phyloP scores from a whole-genome alignment of 2,329 filamentous ascomycete genomes.

The Aspergillus quadricinctus region DNA sequence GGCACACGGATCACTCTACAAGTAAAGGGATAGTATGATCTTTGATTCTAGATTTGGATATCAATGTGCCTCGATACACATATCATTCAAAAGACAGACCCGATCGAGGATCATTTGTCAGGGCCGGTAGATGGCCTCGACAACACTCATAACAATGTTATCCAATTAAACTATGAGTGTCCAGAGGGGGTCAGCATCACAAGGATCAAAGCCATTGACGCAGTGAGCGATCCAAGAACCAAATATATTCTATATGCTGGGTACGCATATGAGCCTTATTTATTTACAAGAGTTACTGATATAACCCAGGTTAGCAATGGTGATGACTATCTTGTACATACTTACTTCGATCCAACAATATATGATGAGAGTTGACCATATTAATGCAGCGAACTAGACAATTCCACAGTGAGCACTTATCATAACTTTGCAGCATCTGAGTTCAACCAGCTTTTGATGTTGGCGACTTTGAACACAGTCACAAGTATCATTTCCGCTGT shows the following conservation, averaged over 20 bases:
- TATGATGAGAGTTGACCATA: too few relatives aligned
- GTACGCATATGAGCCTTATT: conserved; percentile 10
- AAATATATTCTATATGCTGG: conserved; percentile 27
- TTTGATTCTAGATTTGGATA: too few relatives aligned
- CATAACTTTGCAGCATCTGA: conserved; percentile 40
- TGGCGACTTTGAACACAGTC: conserved; percentile 34
- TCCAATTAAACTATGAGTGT: too few relatives aligned
- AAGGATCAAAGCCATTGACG: conserved; percentile 26
- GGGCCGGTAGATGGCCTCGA: too few relatives aligned
- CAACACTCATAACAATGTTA: too few relatives aligned
- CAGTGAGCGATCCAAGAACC: conserved; percentile 26
- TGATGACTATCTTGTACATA: conserved; percentile 29
- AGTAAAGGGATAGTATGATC: neutral
- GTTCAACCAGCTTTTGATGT: conserved; percentile 34
- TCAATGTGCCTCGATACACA: too few relatives aligned
- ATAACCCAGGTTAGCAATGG: conserved; percentile 22
- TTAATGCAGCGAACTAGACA: conserved; percentile 31
- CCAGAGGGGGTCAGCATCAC: conserved; percentile 5
- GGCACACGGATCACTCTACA: neutral
- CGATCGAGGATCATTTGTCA: too few relatives aligned
- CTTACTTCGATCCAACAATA: too few relatives aligned
- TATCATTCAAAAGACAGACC: too few relatives aligned
- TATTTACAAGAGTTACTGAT: neutral
- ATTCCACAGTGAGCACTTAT: conserved; percentile 36
- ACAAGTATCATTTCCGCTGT: conserved; percentile 38